A percentile compares a stretch with the other conserved stretches of the same genome.
Conservation (phyloP, 441 rosid species). For the Adansonia madagascariensis region DNA sequence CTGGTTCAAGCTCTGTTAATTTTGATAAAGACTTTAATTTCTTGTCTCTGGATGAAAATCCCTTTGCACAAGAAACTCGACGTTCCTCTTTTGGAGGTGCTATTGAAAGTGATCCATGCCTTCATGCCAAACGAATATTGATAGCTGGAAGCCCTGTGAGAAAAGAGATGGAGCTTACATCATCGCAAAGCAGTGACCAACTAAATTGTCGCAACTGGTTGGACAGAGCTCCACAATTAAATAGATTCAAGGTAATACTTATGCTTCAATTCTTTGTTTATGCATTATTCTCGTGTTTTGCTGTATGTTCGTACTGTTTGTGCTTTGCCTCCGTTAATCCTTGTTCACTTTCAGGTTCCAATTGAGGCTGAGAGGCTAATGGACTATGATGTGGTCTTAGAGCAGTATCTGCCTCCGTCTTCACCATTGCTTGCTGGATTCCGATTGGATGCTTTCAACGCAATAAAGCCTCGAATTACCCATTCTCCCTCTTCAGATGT, state of each 20-base stretch:
- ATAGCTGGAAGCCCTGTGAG: constrained; percentile 70
- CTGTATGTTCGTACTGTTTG: constrained; percentile 11
- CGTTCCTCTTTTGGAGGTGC: constrained; percentile 92
- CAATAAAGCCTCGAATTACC: constrained; percentile 75
- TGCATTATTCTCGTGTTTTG: constrained; percentile 20
- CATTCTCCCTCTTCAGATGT: constrained; percentile 80
- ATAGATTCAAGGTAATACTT: constrained; percentile 77
- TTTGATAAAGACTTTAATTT: constrained; percentile 72
- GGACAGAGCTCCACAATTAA: constrained; percentile 80
- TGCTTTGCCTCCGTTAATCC: constrained; percentile 19
- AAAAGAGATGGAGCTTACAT: constrained; percentile 45
- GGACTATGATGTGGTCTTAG: constrained; percentile 72
- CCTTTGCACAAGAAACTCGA: constrained; percentile 71
- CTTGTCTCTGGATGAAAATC: constrained; percentile 84
- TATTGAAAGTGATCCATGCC: constrained; percentile 66
- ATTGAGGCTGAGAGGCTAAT: constrained; percentile 71
- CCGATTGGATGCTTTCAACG: constrained; percentile 81
- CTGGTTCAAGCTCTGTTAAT: constrained; percentile 86
- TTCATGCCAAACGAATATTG: constrained; percentile 85
- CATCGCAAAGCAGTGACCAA: constrained; percentile 60
- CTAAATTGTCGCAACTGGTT: constrained; percentile 63
- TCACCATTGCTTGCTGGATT: constrained; percentile 84
- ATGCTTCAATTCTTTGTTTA: constrained; percentile 18
- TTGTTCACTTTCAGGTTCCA: constrained; percentile 60
- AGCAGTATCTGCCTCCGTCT: constrained; percentile 74